Conservation (phyloP, 1,284 basidiomycete genomes). For the Malassezia sp. region DNA sequence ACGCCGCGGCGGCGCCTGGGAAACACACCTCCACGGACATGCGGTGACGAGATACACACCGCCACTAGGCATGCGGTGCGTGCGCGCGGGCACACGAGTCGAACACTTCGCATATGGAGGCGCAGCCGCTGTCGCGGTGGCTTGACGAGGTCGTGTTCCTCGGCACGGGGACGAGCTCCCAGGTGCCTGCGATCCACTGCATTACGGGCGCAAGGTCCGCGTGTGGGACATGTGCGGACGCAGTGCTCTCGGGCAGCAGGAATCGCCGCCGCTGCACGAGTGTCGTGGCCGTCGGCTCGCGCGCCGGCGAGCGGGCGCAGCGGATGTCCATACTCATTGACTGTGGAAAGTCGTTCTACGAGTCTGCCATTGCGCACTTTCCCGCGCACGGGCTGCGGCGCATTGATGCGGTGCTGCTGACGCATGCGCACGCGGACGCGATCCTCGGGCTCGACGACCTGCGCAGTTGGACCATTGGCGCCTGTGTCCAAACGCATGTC, state of each 20-base stretch:
- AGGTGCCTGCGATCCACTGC: constrained; percentile 37
- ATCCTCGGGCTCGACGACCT: constrained; percentile 39
- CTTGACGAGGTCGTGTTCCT: constrained; percentile 32
- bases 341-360: constrained; percentile 42
- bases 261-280: constrained; percentile 35
- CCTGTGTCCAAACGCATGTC: constrained; percentile 27
- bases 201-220: constrained; percentile 10
- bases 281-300: constrained; percentile 21
- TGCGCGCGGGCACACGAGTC: too few relatives aligned
- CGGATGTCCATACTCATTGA: constrained; percentile 36
- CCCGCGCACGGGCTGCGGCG: constrained; percentile 21
- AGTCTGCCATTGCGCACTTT: constrained; percentile 25
- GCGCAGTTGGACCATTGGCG: constrained; percentile 39
- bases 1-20: too few relatives aligned
- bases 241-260: constrained; percentile 25
- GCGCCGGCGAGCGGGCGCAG: constrained; percentile 9
- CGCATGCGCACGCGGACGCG: constrained; percentile 42
- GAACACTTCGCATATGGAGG: too few relatives aligned
- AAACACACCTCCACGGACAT: too few relatives aligned
- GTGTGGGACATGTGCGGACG: constrained; percentile 34
- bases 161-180: constrained; percentile 38
- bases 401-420: constrained; percentile 36
- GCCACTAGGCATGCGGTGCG: too few relatives aligned
- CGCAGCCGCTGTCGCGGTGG: constrained; percentile 23
- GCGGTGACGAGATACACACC: too few relatives aligned